Evolutionary conservation across 2,329 filamentous ascomycete genomes (phyloP), one percentile per base, ranked within the genome.

Genomic region (Cyclaneusma minus): DNA sequence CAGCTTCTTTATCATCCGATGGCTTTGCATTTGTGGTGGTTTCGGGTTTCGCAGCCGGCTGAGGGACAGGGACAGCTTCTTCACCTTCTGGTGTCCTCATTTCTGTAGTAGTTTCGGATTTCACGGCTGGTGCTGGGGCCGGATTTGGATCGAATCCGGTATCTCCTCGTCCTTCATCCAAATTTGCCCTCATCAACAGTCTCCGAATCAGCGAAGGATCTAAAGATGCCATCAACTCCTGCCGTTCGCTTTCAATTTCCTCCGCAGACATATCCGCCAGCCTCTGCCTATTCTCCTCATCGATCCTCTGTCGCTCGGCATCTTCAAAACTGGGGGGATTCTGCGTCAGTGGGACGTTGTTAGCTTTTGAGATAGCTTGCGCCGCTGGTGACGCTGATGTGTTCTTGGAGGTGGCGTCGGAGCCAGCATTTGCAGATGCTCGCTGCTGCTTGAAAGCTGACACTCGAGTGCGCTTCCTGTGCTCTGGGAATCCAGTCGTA

Each of bases 361-460:
- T 38, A 29, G 5, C 32, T 25, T 34, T 36, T 21, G 31, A 28
- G 20, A 39, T 33, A 14, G 36, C 31, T 20, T 37, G 12, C 32
- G 36, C 15, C 35, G 34, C 20, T 41, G 30, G 25, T 24, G 34
- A 16, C 28, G 33, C 27, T 18, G 29, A 9, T 5, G 29, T 13
- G 22, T 32, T 29, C 15, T 31, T n/a, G 13, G 35, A 34, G 29
- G 29, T 37, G 15, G 36, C 35, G 35, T 34, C 35, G 19, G 20
- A 22, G 16, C 8, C 20, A 30, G 30, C 28, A 25, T 20, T 32
- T 10, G 22, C n/a, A 12, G 10, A 18, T 18, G 13, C 30, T 33
- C 67, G 61, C 43, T 72, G 68, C 42, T 81, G 73, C 48, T 83
- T 92, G 57, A 93, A 93, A 2, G 77, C 67, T 2, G 84, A 93